Conservation (phyloP, 768 basidiomycete species). For the Clathrus columnatus region DNA sequence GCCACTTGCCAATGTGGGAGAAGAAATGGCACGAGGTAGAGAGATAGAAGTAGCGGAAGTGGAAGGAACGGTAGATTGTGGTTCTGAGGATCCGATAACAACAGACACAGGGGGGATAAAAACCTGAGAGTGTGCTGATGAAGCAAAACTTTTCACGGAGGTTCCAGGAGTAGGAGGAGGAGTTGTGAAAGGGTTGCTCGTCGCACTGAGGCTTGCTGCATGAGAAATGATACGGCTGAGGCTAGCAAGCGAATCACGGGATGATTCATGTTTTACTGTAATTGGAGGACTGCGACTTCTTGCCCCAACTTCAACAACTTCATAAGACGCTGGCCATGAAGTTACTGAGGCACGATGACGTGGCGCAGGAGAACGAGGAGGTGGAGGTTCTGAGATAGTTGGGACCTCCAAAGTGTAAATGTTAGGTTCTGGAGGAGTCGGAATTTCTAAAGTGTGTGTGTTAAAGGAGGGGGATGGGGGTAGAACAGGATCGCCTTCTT, state of each 20-base stretch:
- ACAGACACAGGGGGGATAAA: not conserved
- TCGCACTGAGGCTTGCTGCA: not conserved
- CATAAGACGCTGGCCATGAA: conserved; percentile 2
- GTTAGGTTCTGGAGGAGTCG: conserved; percentile 19
- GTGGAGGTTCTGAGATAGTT: conserved; percentile 15
- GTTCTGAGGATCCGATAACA: not conserved
- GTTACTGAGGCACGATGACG: not conserved
- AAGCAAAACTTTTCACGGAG: not conserved
- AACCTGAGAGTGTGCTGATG: no score
- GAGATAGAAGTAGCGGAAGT: not conserved
- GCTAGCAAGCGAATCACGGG: not conserved
- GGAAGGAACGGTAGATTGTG: not conserved
- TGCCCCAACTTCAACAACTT: conserved; percentile 1
- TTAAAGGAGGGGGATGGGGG: conserved; percentile 10
- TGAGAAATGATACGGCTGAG: not conserved
- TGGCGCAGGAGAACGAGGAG: not conserved
- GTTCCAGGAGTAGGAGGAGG: not conserved
- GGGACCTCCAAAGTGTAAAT: conserved; percentile 25
- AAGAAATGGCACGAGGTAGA: not conserved
- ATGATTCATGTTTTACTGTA: not conserved
- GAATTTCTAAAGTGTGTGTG: conserved; percentile 23
- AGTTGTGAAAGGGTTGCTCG: conserved; percentile 1
- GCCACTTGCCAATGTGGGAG: not conserved
- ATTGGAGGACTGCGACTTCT: not conserved
- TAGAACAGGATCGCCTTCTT: conserved; percentile 1